These are phyloP conservation scores for Globisporangium megalacanthum DNA, from an alignment of 352 stramenopile species.

Conservation along the genomic window DNA sequence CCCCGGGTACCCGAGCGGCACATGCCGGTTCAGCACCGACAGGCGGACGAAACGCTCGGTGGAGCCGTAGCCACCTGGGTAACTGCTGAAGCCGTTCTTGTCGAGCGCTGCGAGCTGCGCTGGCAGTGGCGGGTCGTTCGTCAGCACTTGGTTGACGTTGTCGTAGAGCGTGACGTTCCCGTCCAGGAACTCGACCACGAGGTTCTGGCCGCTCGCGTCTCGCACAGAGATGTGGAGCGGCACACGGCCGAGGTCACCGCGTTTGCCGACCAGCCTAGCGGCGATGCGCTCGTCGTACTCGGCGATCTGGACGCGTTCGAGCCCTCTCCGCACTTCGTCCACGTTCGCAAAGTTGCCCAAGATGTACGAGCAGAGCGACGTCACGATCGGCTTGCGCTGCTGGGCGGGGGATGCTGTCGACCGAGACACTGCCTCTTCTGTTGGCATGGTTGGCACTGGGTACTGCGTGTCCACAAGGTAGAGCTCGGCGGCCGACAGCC, in stretches of 20 bases:
- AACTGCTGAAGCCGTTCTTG: slow-evolving; percentile 20
- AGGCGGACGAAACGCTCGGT: slow-evolving; percentile 57
- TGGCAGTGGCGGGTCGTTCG: slow-evolving; percentile 56
- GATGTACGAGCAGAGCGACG: slow-evolving; percentile 64
- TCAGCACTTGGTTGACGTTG: slow-evolving; percentile 62
- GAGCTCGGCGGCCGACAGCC: slow-evolving; percentile 44
- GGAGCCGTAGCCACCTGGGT: slow-evolving; percentile 50
- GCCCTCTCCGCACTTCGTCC: slow-evolving; percentile 42
- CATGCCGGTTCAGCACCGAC: slow-evolving; percentile 55
- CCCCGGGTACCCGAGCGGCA: slow-evolving; percentile 28
- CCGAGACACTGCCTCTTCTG: slow-evolving; percentile 1
- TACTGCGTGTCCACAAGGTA: slow-evolving; percentile 46
- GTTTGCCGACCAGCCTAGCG: slow-evolving; percentile 17
- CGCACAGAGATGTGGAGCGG: slow-evolving; percentile 65
- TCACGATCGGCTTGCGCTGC: slow-evolving; percentile 42
- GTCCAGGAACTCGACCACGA: slow-evolving; percentile 71
- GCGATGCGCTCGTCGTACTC: slow-evolving; percentile 38
- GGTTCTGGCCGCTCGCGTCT: slow-evolving; percentile 47
- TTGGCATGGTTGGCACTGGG: slow-evolving; percentile 23
- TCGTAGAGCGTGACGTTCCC: slow-evolving; percentile 49
- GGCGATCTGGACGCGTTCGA: slow-evolving; percentile 49
- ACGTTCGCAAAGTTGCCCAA: slow-evolving; percentile 65
- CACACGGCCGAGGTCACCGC: slow-evolving; percentile 18
- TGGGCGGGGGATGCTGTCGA: not conserved
- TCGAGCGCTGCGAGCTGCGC: slow-evolving; percentile 34